Conservation (phyloP, 2,329 filamentous ascomycete species). For the Ramichloridium luteum region DNA sequence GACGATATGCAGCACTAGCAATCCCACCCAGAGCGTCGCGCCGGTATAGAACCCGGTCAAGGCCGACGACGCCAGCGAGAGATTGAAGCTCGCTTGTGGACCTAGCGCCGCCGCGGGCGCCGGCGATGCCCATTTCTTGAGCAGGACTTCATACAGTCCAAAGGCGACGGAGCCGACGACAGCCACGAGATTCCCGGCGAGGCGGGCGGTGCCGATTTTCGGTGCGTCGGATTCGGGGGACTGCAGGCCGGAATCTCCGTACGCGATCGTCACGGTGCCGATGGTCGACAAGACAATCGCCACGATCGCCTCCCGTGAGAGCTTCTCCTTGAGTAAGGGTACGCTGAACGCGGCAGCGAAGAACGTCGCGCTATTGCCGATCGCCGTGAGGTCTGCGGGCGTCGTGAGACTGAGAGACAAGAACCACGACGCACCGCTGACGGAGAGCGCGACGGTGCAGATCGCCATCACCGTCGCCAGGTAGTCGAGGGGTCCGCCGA, state of each 20-base stretch:
- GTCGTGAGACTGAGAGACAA: conserved; percentile 21
- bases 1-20: conserved; percentile 20
- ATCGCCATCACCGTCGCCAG: conserved; percentile 20
- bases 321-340: conserved; percentile 20
- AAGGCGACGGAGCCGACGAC: conserved; percentile 22
- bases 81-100: conserved; percentile 17
- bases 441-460: conserved; percentile 20
- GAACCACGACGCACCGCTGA: conserved; percentile 23
- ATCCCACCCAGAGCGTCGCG: conserved; percentile 18
- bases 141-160: conserved; percentile 24
- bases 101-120: conserved; percentile 14
- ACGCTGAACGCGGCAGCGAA: conserved; percentile 24
- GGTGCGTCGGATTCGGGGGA: conserved; percentile 9
- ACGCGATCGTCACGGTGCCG: conserved; percentile 24
- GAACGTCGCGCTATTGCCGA: conserved; percentile 26
- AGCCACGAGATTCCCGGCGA: conserved; percentile 22
- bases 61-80: conserved; percentile 21
- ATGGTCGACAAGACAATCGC: conserved; percentile 22
- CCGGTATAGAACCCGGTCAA: conserved; percentile 24
- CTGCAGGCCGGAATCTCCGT: conserved; percentile 21
- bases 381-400: conserved; percentile 24
- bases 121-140: conserved; percentile 25
- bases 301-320: conserved; percentile 17
- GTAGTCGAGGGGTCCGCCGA: conserved; percentile 21
- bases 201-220: conserved; percentile 16